phyloP scores from a whole-genome alignment of 2,329 filamentous ascomycete species.

The Elsinoe arachidis region DNA sequence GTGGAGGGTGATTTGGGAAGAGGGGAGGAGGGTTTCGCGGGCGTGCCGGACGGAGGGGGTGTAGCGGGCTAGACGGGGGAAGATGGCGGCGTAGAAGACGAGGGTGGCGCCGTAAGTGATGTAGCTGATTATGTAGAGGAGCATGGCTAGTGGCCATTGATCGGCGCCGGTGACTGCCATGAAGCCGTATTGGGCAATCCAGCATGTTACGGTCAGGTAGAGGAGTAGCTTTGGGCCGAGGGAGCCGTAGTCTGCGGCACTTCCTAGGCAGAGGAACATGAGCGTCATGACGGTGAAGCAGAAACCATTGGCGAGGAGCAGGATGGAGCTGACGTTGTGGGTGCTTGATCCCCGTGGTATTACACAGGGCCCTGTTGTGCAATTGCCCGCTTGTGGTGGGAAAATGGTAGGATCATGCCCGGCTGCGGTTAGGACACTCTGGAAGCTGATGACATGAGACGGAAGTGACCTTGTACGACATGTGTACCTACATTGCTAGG shows the following conservation, averaged over 20 bases:
- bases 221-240: constrained; percentile 57
- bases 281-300: constrained; percentile 59
- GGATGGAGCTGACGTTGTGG: constrained; percentile 45
- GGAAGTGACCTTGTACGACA: constrained; percentile 33
- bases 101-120: constrained; percentile 59
- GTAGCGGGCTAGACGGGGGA: constrained; percentile 39
- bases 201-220: constrained; percentile 52
- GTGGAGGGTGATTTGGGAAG: constrained; percentile 46
- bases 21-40: constrained; percentile 13
- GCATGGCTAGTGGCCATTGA: constrained; percentile 53
- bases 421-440: constrained; percentile 40
- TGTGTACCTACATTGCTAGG: constrained; percentile 52
- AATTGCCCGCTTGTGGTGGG: constrained; percentile 12
- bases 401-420: constrained; percentile 48
- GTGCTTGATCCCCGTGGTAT: constrained; percentile 10
- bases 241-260: constrained; percentile 55
- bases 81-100: constrained; percentile 61
- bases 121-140: constrained; percentile 57
- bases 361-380: constrained; percentile 12
- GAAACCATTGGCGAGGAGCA: constrained; percentile 57
- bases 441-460: constrained; percentile 8
- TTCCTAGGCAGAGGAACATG: constrained; percentile 45
- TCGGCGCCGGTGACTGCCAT: constrained; percentile 52
- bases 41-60: constrained; percentile 12
- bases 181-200: constrained; percentile 58